A percentile compares a stretch with the other conserved stretches of the same genome.
These are phyloP conservation scores for Kurtzmaniella fragi DNA, from an alignment of 805 yeast genomes.

Conservation along the genomic window DNA sequence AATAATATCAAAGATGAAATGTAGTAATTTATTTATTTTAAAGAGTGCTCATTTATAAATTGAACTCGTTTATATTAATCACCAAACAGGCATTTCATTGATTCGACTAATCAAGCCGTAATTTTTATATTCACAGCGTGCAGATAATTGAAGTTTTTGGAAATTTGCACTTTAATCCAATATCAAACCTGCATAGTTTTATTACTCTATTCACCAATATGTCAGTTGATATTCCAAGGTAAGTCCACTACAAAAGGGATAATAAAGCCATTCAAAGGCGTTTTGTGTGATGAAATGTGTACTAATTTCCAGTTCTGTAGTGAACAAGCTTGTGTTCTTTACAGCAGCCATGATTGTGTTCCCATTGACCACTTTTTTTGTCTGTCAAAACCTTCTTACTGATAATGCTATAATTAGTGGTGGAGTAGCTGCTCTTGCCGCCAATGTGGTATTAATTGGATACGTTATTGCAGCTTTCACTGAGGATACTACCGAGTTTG, in stretches of 20 bases:
- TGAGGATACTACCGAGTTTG: conserved; percentile 46
- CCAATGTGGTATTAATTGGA: conserved; percentile 69
- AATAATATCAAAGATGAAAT: no score
- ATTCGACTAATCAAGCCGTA: no score
- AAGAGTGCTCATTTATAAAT: no score
- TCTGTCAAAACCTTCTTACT: conserved; percentile 38
- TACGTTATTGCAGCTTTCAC: conserved; percentile 71
- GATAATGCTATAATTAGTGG: conserved; percentile 66
- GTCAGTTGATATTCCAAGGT: conserved; percentile 42
- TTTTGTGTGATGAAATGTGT: conserved; percentile 1
- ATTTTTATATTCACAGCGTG: no score
- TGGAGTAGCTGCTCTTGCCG: conserved; percentile 73
- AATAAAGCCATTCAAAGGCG: background rate
- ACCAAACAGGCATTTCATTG: no score
- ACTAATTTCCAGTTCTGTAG: conserved; percentile 43
- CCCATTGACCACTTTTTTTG: conserved; percentile 62
- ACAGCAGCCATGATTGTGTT: conserved; percentile 71
- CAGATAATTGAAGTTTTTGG: no score
- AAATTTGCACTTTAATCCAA: no score
- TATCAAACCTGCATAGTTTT: no score
- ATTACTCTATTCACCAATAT: conserved; percentile 9
- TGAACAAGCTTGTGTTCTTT: conserved; percentile 64
- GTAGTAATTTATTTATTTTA: no score
- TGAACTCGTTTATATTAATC: no score
- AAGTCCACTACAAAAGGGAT: conserved; percentile 17